Evolutionary conservation across 2,329 filamentous ascomycete genomes (phyloP).

Genomic region (Paecilomyces variotii): DNA sequence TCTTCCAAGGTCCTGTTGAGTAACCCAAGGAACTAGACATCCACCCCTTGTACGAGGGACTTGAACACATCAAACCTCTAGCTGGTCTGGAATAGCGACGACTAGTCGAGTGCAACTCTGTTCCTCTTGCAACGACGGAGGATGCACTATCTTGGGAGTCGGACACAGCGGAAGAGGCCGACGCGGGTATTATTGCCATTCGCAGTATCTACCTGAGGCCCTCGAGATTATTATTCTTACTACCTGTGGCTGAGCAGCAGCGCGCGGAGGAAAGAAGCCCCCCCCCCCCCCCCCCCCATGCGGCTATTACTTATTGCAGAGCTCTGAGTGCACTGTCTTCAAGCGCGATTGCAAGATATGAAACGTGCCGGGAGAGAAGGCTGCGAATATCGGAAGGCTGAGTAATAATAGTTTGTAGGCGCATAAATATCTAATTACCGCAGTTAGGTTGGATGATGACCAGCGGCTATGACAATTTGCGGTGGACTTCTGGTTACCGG

Average conservation of each 20-base stretch:
- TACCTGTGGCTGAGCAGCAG: neutral
- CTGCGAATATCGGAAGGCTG: neutral
- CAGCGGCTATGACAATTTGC: neutral
- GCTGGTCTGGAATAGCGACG: neutral
- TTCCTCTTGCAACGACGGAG: neutral
- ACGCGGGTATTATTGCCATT: neutral
- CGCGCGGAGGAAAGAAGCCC: neutral
- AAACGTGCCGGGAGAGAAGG: neutral
- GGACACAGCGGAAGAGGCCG: neutral
- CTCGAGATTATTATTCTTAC: too few relatives aligned
- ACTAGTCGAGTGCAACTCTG: neutral
- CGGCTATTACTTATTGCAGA: neutral
- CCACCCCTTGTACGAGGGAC: neutral
- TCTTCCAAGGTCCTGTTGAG: neutral
- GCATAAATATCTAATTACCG: neutral
- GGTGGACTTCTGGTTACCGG: neutral
- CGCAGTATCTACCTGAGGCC: neutral
- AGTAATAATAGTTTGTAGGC: neutral
- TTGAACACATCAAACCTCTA: neutral
- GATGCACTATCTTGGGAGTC: neutral
- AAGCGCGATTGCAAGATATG: neutral
- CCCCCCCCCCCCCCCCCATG: too few relatives aligned
- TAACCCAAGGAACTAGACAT: neutral
- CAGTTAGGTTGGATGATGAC: neutral
- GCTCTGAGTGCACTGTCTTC: neutral